Percentiles rank a stretch among this genome's conserved stretches.
Conservation (phyloP, 2,329 filamentous ascomycete genomes). For the Cordyceps fumosorosea region DNA sequence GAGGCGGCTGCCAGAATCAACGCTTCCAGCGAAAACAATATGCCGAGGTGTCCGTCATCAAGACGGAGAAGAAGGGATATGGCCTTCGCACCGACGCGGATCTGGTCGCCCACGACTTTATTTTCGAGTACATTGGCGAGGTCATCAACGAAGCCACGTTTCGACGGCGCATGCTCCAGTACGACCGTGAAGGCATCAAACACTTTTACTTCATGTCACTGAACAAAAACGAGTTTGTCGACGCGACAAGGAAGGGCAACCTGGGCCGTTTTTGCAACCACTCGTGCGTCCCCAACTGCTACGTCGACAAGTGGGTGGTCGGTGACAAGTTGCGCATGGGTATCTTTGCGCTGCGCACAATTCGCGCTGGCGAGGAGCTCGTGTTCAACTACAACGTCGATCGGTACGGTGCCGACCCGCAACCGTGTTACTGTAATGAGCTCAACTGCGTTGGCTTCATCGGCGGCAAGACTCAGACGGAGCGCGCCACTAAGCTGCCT, state of each 20-base stretch:
- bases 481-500: constrained; percentile 86
- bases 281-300: constrained; percentile 97
- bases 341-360: constrained; percentile 83
- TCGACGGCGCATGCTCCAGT: constrained; percentile 82
- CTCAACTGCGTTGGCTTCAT: constrained; percentile 94
- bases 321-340: constrained; percentile 97
- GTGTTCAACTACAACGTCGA: constrained; percentile 99
- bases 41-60: constrained; percentile 88
- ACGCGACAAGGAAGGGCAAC: constrained; percentile 95
- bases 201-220: constrained; percentile 99
- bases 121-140: constrained; percentile 97
- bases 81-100: constrained; percentile 77
- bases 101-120: constrained; percentile 78
- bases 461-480: constrained; percentile 94
- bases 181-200: constrained; percentile 93
- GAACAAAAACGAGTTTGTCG: constrained; percentile 91
- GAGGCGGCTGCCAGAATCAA: constrained; percentile 83
- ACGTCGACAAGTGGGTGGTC: constrained; percentile 99
- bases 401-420: constrained; percentile 91
- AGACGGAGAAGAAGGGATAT: constrained; percentile 96
- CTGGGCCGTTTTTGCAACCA: constrained; percentile 97
- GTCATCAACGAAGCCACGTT: constrained; percentile 93
- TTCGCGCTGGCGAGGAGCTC: constrained; percentile 85
- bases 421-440: constrained; percentile 94
- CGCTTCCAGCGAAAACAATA: constrained; percentile 88